Evolutionary conservation across 495 filamentous ascomycete genomes (phyloP).

Genomic region (Tuber borchii): DNA sequence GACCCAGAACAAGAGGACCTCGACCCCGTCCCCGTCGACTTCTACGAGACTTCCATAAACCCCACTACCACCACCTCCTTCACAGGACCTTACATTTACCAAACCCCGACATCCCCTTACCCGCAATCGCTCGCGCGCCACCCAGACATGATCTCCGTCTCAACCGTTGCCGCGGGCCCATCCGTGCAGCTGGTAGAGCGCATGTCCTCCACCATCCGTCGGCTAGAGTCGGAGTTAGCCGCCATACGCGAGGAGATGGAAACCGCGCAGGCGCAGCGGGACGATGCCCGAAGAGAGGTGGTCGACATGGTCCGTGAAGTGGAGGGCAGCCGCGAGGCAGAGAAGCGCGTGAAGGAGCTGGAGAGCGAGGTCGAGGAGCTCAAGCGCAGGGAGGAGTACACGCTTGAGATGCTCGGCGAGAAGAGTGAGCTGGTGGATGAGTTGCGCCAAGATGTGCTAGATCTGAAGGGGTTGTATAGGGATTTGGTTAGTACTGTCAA

Average conservation of each 20-base stretch:
- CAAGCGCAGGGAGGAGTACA: slow-evolving; percentile 72
- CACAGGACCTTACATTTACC: slow-evolving; percentile 48
- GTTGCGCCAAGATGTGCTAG: slow-evolving; percentile 75
- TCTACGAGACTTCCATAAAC: slow-evolving; percentile 3
- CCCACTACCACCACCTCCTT: neutral
- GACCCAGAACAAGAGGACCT: slow-evolving; percentile 31
- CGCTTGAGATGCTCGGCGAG: slow-evolving; percentile 90
- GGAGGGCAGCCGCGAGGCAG: slow-evolving; percentile 51
- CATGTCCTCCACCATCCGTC: slow-evolving; percentile 86
- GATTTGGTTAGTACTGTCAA: slow-evolving; percentile 79
- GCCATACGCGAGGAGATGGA: slow-evolving; percentile 75
- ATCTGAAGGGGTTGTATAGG: slow-evolving; percentile 91
- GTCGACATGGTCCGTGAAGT: slow-evolving; percentile 79
- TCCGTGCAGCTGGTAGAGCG: slow-evolving; percentile 94
- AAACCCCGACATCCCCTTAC: slow-evolving; percentile 53
- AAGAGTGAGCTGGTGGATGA: slow-evolving; percentile 93
- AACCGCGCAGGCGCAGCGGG: slow-evolving; percentile 71
- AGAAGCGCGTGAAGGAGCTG: slow-evolving; percentile 55
- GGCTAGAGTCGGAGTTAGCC: slow-evolving; percentile 84
- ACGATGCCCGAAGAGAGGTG: slow-evolving; percentile 85
- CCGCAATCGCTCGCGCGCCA: slow-evolving; percentile 50
- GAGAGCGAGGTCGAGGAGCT: slow-evolving; percentile 61
- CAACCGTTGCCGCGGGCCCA: slow-evolving; percentile 80
- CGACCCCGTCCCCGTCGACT: slow-evolving; percentile 40
- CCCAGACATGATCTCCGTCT: slow-evolving; percentile 83